These are phyloP conservation scores for Zygosaccharomyces rouxii DNA, from an alignment of 805 yeast genomes.

Conservation along the genomic window DNA sequence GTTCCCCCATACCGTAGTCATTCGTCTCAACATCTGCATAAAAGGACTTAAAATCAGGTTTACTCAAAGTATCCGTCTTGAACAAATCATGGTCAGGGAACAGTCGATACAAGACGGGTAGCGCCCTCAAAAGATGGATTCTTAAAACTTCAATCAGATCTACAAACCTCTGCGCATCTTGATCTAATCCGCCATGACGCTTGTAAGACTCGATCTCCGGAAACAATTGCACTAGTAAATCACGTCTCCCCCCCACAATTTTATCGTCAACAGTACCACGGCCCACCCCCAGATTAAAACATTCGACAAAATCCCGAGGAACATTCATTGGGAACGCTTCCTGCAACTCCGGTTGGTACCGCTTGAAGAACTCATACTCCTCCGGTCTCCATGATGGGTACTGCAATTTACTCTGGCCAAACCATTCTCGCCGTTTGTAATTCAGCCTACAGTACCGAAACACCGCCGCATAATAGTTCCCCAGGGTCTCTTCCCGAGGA, in stretches of 20 bases:
- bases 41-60: conserved; percentile 24
- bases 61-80: conserved; percentile 22
- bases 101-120: conserved; percentile 27
- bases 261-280: neutral
- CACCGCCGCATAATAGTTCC: conserved; percentile 26
- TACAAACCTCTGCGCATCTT: conserved; percentile 20
- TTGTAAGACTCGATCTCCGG: conserved; percentile 30
- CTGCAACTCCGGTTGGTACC: conserved; percentile 1
- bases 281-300: neutral
- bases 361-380: conserved; percentile 8
- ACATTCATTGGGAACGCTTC: conserved; percentile 21
- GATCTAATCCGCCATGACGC: conserved; percentile 15
- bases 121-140: conserved; percentile 20
- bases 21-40: neutral
- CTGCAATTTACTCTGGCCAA: conserved; percentile 15
- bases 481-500: conserved; percentile 30
- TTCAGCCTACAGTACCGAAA: conserved; percentile 32
- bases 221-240: conserved; percentile 26
- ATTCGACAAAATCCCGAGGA: conserved; percentile 21
- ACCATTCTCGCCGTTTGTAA: conserved; percentile 29
- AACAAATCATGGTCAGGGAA: conserved; percentile 34
- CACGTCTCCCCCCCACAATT: conserved; percentile 8
- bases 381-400: conserved; percentile 18
- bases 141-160: conserved; percentile 24
- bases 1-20: neutral